Evolutionary conservation across 352 stramenopile species (phyloP).

Genomic region (Globisporangium mamillatum): DNA sequence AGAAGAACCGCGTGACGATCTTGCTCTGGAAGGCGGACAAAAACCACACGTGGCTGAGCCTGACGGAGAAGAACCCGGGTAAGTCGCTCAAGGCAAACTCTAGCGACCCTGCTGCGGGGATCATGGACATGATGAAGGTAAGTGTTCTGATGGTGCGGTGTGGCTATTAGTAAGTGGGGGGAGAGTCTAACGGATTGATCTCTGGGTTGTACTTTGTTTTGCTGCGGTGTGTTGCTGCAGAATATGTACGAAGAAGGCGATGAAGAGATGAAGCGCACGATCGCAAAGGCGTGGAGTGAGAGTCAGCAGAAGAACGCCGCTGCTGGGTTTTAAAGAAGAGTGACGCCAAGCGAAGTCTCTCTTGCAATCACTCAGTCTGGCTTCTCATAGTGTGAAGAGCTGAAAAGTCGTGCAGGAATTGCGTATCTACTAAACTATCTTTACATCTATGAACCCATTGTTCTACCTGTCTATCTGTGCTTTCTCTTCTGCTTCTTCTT

Average conservation of each 20-base stretch:
- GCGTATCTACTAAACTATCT: not conserved
- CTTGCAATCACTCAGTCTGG: not conserved
- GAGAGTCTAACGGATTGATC: not conserved
- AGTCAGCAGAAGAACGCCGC: slow-evolving; percentile 66
- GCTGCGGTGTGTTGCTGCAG: slow-evolving; percentile 17
- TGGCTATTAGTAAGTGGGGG: not conserved
- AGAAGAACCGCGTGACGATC: slow-evolving; percentile 86
- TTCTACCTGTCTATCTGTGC: not conserved
- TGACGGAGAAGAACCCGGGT: slow-evolving; percentile 79
- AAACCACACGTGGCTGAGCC: slow-evolving; percentile 75
- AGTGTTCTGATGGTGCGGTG: slow-evolving; percentile 1
- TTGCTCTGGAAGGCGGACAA: slow-evolving; percentile 74
- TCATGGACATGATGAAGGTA: slow-evolving; percentile 92
- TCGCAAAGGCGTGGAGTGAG: slow-evolving; percentile 86
- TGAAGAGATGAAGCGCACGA: slow-evolving; percentile 88
- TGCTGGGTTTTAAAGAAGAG: slow-evolving; percentile 8
- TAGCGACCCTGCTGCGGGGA: slow-evolving; percentile 71
- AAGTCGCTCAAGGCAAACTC: slow-evolving; percentile 44
- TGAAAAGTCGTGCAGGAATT: not conserved
- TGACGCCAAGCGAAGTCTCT: not conserved
- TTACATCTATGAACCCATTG: not conserved
- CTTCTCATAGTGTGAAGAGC: not conserved
- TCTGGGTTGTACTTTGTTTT: not conserved
- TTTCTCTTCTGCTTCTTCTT: slow-evolving; percentile 14
- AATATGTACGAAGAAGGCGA: slow-evolving; percentile 90